A percentile compares a stretch with the other conserved stretches of the same genome.
Conservation (phyloP, 2,329 filamentous ascomycete genomes). For the Penicillium sp. region DNA sequence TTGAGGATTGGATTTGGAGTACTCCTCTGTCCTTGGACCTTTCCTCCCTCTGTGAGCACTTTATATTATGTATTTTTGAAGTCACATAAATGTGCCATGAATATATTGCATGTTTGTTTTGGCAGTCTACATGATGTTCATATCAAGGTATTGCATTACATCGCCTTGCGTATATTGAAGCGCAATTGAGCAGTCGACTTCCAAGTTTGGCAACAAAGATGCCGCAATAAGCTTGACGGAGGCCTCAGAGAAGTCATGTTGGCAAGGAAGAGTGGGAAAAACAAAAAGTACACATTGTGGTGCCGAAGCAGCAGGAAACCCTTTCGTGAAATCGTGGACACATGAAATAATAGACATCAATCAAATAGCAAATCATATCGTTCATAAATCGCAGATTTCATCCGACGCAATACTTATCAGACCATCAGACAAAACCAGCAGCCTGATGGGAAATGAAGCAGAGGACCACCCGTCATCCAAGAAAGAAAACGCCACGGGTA, state of each 20-base stretch:
- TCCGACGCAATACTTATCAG: slow-evolving; percentile 1
- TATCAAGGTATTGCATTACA: not conserved
- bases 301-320: not conserved
- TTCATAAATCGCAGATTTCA: slow-evolving; percentile 10
- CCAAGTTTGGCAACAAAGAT: not conserved
- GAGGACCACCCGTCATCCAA: not conserved
- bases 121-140: not conserved
- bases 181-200: not conserved
- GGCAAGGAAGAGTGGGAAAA: not conserved
- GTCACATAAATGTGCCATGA: not conserved
- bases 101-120: not conserved
- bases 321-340: slow-evolving; percentile 23
- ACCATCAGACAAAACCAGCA: slow-evolving; percentile 15
- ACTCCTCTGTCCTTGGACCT: not conserved
- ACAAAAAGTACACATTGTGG: not conserved
- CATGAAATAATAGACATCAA: slow-evolving; percentile 16
- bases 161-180: not conserved
- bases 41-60: not conserved
- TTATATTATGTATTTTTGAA: slow-evolving; percentile 8
- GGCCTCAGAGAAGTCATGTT: not conserved
- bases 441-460: slow-evolving; percentile 1
- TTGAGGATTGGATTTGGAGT: not conserved
- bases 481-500: slow-evolving; percentile 2
- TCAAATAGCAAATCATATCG: slow-evolving; percentile 18
- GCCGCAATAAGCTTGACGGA: not conserved